Conservation (phyloP, 345 rosid genomes). For the Hibiscus tridactylites region DNA sequence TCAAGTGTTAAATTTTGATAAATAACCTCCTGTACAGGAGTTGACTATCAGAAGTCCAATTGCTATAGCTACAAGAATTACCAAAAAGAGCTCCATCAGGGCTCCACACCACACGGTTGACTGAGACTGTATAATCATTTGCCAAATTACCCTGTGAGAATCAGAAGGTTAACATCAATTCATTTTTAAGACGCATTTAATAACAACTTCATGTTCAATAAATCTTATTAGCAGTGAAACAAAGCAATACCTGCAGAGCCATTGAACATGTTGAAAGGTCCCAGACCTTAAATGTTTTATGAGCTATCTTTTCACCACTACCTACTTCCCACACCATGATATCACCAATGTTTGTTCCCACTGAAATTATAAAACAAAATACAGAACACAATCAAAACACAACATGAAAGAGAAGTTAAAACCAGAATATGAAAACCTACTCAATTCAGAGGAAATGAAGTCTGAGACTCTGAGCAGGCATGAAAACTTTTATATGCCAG, state of each 20-base stretch:
- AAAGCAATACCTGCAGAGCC: slow-evolving; percentile 50
- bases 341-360: slow-evolving; percentile 77
- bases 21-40: slow-evolving; percentile 1
- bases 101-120: slow-evolving; percentile 85
- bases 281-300: slow-evolving; percentile 59
- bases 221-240: slow-evolving; percentile 7
- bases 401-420: slow-evolving; percentile 6
- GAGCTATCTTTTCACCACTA: slow-evolving; percentile 50
- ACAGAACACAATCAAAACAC: neutral
- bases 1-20: neutral
- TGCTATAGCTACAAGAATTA: slow-evolving; percentile 17
- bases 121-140: slow-evolving; percentile 48
- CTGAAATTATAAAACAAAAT: slow-evolving; percentile 32
- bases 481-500: slow-evolving; percentile 4
- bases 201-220: slow-evolving; percentile 6
- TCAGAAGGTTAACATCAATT: slow-evolving; percentile 7
- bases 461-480: slow-evolving; percentile 3
- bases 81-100: slow-evolving; percentile 82
- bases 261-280: slow-evolving; percentile 45
- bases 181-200: neutral
- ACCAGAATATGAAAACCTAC: slow-evolving; percentile 4
- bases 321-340: slow-evolving; percentile 70
- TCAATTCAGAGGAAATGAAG: neutral
- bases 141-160: slow-evolving; percentile 44
- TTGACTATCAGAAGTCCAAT: slow-evolving; percentile 2